Evolutionary conservation across 306 rosid genomes (phyloP).

Genomic region (Trifolium fragiferum): DNA sequence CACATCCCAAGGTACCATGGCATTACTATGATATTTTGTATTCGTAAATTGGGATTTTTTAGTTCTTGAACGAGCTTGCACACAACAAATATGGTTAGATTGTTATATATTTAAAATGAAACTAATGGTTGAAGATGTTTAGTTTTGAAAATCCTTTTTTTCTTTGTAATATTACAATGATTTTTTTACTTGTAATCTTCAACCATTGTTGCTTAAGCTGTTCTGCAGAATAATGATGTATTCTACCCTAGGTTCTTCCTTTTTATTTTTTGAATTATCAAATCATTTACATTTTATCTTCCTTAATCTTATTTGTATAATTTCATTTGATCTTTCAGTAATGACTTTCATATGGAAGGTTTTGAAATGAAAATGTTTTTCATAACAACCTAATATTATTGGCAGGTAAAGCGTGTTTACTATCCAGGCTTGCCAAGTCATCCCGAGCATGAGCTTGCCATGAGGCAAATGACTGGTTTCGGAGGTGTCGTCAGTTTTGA

Average conservation of each 20-base stretch:
- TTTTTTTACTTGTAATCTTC: neutral
- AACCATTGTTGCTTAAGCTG: neutral
- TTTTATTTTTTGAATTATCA: neutral
- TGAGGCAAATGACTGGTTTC: conserved; percentile 93
- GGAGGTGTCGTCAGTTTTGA: conserved; percentile 98
- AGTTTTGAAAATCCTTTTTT: neutral
- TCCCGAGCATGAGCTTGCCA: conserved; percentile 94
- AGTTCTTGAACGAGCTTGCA: neutral
- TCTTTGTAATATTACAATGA: neutral
- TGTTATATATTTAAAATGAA: neutral
- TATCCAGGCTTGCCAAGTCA: conserved; percentile 93
- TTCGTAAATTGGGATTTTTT: neutral
- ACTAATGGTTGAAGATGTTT: conserved; percentile 24
- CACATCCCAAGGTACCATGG: conserved; percentile 86
- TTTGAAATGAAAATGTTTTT: neutral
- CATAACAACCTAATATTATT: conserved; percentile 35
- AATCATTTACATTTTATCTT: neutral
- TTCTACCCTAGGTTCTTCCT: neutral
- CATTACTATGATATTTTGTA: neutral
- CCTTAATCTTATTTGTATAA: neutral
- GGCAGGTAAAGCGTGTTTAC: conserved; percentile 85
- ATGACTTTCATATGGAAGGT: neutral
- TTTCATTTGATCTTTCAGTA: neutral
- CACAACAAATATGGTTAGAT: neutral
- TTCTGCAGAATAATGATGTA: neutral